Evolutionary conservation across 345 rosid genomes (phyloP).

Genomic region (Lumnitzera racemosa): DNA sequence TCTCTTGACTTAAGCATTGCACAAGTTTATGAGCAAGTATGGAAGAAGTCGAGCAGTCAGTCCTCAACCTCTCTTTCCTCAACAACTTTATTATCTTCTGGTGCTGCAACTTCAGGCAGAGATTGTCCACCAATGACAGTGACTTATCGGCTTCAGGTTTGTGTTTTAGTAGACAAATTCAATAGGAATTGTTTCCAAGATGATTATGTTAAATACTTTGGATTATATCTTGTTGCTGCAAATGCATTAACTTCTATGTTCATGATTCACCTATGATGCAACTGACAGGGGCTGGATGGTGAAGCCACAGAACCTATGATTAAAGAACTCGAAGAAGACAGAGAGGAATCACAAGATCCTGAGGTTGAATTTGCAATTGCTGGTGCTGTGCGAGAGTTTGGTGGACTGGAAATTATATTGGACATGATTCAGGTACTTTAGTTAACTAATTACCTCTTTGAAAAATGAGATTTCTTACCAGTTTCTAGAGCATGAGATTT

Average conservation of each 20-base stretch:
- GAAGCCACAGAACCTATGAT: conserved; percentile 99
- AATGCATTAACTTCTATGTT: conserved; percentile 1
- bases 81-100: conserved; percentile 55
- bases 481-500: not conserved
- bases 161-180: conserved; percentile 3
- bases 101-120: conserved; percentile 47
- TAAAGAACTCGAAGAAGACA: conserved; percentile 97
- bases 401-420: conserved; percentile 83
- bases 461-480: not conserved
- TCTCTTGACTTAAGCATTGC: conserved; percentile 95
- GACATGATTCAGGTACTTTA: conserved; percentile 78
- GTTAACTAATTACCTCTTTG: not conserved
- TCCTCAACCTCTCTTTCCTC: conserved; percentile 52
- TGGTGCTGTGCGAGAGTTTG: conserved; percentile 91
- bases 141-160: conserved; percentile 98
- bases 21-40: conserved; percentile 96
- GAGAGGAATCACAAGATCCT: conserved; percentile 98
- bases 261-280: conserved; percentile 6
- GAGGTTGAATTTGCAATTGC: conserved; percentile 98
- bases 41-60: conserved; percentile 88
- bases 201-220: no score
- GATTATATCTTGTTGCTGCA: no score
- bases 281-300: conserved; percentile 86
- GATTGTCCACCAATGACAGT: conserved; percentile 94
- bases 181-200: no score